phyloP scores from a whole-genome alignment of 2,329 filamentous ascomycete species.

The Colletotrichum chlorophyti region DNA sequence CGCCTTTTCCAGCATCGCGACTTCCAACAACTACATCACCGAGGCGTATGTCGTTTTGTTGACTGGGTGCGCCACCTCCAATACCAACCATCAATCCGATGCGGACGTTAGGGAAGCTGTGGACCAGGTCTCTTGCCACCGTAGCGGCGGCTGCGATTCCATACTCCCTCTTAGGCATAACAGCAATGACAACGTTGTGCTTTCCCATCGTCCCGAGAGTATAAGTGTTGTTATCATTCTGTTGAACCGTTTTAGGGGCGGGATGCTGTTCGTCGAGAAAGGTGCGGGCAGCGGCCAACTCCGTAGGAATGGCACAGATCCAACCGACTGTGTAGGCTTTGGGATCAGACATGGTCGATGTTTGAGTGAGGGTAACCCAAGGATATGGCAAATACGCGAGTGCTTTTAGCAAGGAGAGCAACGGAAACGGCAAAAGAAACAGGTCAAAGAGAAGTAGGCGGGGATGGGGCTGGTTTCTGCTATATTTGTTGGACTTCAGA shows the following conservation, averaged over 20 bases:
- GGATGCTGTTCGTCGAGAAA: background rate
- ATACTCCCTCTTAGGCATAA: conserved; percentile 35
- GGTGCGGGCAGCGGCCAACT: background rate
- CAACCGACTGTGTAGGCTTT: background rate
- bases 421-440: too few species aligned
- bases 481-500: too few species aligned
- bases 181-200: conserved; percentile 44
- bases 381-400: too few species aligned
- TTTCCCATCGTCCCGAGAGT: conserved; percentile 37
- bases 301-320: background rate
- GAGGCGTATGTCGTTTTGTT: conserved; percentile 8
- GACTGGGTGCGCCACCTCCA: conserved; percentile 1
- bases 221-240: conserved; percentile 32
- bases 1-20: background rate
- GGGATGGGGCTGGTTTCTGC: too few species aligned
- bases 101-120: conserved; percentile 10
- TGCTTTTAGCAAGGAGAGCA: too few species aligned
- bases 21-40: conserved; percentile 27
- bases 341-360: background rate
- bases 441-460: too few species aligned
- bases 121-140: conserved; percentile 1
- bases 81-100: conserved; percentile 17
- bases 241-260: background rate
- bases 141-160: conserved; percentile 34
- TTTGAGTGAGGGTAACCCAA: too few species aligned